Conservation (phyloP, 805 yeast species). For the Candida koratica region DNA sequence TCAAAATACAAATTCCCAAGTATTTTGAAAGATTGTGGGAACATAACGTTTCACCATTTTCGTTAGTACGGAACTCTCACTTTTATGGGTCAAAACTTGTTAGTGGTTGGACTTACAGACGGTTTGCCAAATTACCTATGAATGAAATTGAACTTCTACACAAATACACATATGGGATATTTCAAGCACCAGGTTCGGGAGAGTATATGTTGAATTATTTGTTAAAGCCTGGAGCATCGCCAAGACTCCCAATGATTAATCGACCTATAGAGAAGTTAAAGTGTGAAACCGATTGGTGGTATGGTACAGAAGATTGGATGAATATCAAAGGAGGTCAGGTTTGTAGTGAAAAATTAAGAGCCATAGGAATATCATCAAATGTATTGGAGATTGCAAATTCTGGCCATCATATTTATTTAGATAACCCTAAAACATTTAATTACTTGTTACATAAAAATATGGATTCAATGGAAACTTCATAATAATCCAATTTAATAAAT, state of each 20-base stretch:
- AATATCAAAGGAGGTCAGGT: slow-evolving; percentile 46
- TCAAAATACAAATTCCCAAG: slow-evolving; percentile 51
- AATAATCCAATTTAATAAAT: neutral
- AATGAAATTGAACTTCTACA: slow-evolving; percentile 57
- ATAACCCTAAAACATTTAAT: slow-evolving; percentile 56
- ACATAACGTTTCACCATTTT: slow-evolving; percentile 79
- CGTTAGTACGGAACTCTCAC: slow-evolving; percentile 71
- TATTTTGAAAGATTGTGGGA: slow-evolving; percentile 88
- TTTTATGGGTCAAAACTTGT: slow-evolving; percentile 81
- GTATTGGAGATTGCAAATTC: slow-evolving; percentile 48
- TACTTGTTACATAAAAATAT: slow-evolving; percentile 48
- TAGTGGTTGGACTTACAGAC: slow-evolving; percentile 82
- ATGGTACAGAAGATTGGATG: slow-evolving; percentile 76
- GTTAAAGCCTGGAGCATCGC: slow-evolving; percentile 87
- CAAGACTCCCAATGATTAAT: slow-evolving; percentile 64
- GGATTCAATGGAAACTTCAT: slow-evolving; percentile 23
- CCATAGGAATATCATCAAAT: slow-evolving; percentile 16
- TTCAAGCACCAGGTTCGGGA: slow-evolving; percentile 85
- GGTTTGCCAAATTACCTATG: slow-evolving; percentile 60
- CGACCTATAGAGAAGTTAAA: slow-evolving; percentile 48
- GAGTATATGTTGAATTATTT: slow-evolving; percentile 85
- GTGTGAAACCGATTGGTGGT: slow-evolving; percentile 74
- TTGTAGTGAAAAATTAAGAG: slow-evolving; percentile 33
- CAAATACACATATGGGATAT: slow-evolving; percentile 75
- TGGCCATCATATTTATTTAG: slow-evolving; percentile 80